These are phyloP conservation scores for Coemansia sp. DNA, from an alignment of 192 early-diverging fungal species.

Conservation along the genomic window DNA sequence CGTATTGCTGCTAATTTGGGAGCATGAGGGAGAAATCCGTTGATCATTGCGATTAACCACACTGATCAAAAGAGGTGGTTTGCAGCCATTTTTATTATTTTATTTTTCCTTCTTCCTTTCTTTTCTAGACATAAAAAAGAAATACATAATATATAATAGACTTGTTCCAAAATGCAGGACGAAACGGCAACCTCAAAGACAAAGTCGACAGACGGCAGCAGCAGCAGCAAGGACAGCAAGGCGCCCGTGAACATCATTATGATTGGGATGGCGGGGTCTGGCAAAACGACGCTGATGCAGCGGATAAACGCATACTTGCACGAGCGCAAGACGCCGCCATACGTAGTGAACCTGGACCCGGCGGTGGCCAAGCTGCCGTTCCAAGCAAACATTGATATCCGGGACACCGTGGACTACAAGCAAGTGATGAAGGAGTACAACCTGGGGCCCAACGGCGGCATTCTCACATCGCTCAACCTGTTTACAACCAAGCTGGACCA, in stretches of 20 bases:
- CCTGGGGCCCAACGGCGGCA: constrained; percentile 95
- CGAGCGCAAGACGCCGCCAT: constrained; percentile 71
- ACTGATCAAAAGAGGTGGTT: too few species aligned
- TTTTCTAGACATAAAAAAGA: not conserved
- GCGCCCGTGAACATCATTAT: constrained; percentile 63
- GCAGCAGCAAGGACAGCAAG: not conserved
- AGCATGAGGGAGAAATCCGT: not conserved
- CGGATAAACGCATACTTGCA: constrained; percentile 86
- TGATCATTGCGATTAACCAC: too few species aligned
- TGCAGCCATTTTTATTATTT: too few species aligned
- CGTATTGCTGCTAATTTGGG: not conserved
- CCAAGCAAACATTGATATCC: constrained; percentile 95
- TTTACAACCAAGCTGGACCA: constrained; percentile 99
- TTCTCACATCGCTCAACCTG: constrained; percentile 91
- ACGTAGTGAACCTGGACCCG: constrained; percentile 94
- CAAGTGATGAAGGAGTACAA: constrained; percentile 98
- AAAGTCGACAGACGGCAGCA: not conserved
- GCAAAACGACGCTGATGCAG: constrained; percentile 98
- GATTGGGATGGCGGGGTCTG: constrained; percentile 97
- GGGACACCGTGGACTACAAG: constrained; percentile 98
- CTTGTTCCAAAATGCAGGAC: constrained; percentile 1
- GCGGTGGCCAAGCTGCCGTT: constrained; percentile 85
- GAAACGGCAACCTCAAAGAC: not conserved
- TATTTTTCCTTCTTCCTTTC: not conserved
- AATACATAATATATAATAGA: too few species aligned